phyloP scores from a whole-genome alignment of 129 eudicot species.

The Centaurea solstitialis region DNA sequence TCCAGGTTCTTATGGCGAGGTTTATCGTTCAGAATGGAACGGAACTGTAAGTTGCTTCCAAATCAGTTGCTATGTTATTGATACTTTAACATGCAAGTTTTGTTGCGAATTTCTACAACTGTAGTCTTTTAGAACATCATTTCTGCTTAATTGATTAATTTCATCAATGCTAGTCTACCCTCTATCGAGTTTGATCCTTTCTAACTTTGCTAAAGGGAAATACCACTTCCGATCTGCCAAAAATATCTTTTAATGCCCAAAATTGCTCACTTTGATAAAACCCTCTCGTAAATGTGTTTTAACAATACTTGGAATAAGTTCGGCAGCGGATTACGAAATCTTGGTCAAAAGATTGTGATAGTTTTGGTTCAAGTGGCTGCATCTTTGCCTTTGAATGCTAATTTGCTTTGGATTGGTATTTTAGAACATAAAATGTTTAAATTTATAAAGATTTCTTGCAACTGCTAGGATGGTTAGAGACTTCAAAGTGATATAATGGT shows the following conservation, averaged over 20 bases:
- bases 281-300: no score
- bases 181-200: not conserved
- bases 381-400: not conserved
- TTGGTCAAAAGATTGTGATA: not conserved
- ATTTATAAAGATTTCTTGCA: not conserved
- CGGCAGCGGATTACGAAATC: no score
- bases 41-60: constrained; percentile 76
- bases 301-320: no score
- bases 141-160: not conserved
- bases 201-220: not conserved
- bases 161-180: not conserved
- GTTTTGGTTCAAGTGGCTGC: constrained; percentile 22
- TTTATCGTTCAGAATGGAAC: constrained; percentile 93
- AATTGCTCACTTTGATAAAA: no score
- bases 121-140: not conserved
- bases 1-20: constrained; percentile 98
- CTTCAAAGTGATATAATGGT: constrained; percentile 21
- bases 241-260: no score
- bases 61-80: constrained; percentile 4
- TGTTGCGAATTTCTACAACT: not conserved
- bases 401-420: not conserved
- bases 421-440: not conserved
- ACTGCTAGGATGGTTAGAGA: not conserved
- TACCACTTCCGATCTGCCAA: no score
- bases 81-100: not conserved